Base-by-base conservation (phyloP, 75 land plant genomes). In the Chamaecyparis obtusa region DNA sequence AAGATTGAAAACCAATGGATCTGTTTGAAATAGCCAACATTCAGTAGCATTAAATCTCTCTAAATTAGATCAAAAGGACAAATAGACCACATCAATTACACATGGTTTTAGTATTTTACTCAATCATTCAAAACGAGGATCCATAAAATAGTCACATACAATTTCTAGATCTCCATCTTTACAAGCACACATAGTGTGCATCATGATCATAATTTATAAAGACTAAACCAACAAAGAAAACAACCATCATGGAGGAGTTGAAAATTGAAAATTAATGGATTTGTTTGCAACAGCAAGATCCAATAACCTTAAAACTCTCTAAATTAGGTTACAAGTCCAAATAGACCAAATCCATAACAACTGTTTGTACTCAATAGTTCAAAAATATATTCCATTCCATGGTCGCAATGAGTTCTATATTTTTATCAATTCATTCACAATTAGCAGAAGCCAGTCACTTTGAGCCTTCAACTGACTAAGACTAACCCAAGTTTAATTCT, bases 161-260 rank as follows among this genome's bases (percentile, higher is more conserved):
- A 94, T 93, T 82, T 97, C 99, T 48, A 97, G 90, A 83, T 97
- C 96, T 93, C 95, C 97, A 85, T 98, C 99, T 86, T 96, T 99
- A 32, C 99, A 91, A 85, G 99, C 99, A 90, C 95, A 98, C 85
- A 96, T 96, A 64, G 99, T 98, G 30, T 99, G 87, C 99, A 98
- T 98, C 86, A 98, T 90, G 84, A 98, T 98, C 99, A 98, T 96
- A n/a, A n/a, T n/a, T n/a, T n/a, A n/a, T n/a, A 3, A 97, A 98
- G 16, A 98, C 99, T 88, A 98, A 90, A 49, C 99, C 99, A 88
- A 99, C 97, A 64, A 98, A 94, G 90, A 98, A 98, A 60, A 98
- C 94, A 39, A 98, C 99, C 99, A 98, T 98, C 99, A 98, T 98
- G 87, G 96, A 96, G 3, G 99, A 98, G 88, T 96, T 96, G 89